phyloP scores from a whole-genome alignment of 306 rosid genomes.

The Vigna nakashimae region DNA sequence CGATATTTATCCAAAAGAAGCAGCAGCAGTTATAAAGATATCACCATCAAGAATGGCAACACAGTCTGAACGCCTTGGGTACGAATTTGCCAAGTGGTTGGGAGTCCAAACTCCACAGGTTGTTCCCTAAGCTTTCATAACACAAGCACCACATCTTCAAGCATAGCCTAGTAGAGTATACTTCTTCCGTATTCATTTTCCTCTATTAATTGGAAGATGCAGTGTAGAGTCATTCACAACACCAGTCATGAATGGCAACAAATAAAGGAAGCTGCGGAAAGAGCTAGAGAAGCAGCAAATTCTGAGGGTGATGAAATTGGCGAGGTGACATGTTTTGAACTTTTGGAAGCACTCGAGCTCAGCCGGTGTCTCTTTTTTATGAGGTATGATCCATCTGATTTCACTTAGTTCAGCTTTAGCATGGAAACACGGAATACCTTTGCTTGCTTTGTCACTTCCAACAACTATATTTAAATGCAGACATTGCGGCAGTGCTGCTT shows the following conservation, averaged over 20 bases:
- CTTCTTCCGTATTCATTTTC: slow-evolving; percentile 29
- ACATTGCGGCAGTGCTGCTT: slow-evolving; percentile 8
- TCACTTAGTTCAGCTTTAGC: slow-evolving; percentile 21
- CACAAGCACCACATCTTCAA: slow-evolving; percentile 20
- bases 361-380: slow-evolving; percentile 86
- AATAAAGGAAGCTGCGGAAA: slow-evolving; percentile 93
- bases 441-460: slow-evolving; percentile 34
- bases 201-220: slow-evolving; percentile 46
- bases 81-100: slow-evolving; percentile 91
- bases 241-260: slow-evolving; percentile 86
- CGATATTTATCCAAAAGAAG: slow-evolving; percentile 69
- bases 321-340: slow-evolving; percentile 86
- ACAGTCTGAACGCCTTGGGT: slow-evolving; percentile 97
- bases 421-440: slow-evolving; percentile 16
- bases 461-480: slow-evolving; percentile 21
- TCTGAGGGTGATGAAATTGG: slow-evolving; percentile 80
- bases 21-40: slow-evolving; percentile 91
- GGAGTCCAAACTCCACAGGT: slow-evolving; percentile 97
- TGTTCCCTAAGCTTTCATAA: slow-evolving; percentile 35
- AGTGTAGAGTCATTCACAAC: slow-evolving; percentile 92
- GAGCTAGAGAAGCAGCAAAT: slow-evolving; percentile 74
- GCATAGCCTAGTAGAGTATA: slow-evolving; percentile 36
- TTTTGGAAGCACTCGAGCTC: slow-evolving; percentile 97
- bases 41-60: slow-evolving; percentile 98
- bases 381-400: slow-evolving; percentile 61